phyloP scores from a whole-genome alignment of 2,329 filamentous ascomycete genomes.

The Exophiala bonariae region DNA sequence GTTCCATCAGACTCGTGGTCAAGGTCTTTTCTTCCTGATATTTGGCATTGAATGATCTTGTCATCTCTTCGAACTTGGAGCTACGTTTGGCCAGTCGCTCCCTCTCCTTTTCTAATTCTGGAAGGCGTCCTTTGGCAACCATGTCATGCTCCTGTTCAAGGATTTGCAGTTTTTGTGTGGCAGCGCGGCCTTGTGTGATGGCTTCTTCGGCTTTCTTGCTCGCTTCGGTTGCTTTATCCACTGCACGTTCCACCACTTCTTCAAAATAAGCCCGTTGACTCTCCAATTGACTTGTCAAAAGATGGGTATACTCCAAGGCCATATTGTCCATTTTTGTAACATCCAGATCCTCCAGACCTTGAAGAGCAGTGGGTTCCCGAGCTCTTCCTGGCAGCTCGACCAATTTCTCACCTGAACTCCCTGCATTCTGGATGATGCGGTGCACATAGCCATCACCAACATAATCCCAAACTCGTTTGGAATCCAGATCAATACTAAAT shows the following conservation, averaged over 20 bases:
- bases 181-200: conserved; percentile 65
- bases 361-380: conserved; percentile 51
- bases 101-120: conserved; percentile 70
- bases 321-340: conserved; percentile 71
- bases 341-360: conserved; percentile 28
- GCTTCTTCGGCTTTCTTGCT: conserved; percentile 61
- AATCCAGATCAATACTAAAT: conserved; percentile 88
- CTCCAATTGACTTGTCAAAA: conserved; percentile 89
- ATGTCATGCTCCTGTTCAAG: conserved; percentile 21
- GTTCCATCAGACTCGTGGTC: conserved; percentile 74
- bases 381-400: conserved; percentile 67
- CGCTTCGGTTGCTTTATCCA: conserved; percentile 81
- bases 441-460: conserved; percentile 95
- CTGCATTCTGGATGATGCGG: conserved; percentile 76
- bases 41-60: conserved; percentile 71
- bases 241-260: conserved; percentile 83
- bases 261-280: conserved; percentile 93
- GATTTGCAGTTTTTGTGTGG: conserved; percentile 27
- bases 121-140: conserved; percentile 43
- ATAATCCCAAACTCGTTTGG: conserved; percentile 98
- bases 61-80: conserved; percentile 71
- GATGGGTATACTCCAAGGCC: conserved; percentile 89
- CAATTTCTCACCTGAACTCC: conserved; percentile 74
- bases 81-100: conserved; percentile 68
- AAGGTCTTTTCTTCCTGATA: conserved; percentile 86